Conservation (phyloP, 1,284 basidiomycete genomes). For the Ceratobasidium sp. region DNA sequence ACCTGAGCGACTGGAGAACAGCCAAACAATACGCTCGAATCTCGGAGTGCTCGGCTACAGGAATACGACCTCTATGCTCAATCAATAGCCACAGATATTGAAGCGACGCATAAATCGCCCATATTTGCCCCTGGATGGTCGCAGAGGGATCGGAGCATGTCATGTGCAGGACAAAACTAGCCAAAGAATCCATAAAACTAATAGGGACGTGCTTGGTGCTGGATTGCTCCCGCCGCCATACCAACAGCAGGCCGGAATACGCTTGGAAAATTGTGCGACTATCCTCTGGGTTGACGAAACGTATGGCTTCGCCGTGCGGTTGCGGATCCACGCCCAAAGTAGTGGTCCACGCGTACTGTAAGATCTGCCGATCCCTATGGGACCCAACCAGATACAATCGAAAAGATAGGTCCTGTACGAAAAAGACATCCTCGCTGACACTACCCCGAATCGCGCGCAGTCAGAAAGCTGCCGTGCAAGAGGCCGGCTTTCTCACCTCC, state of each 20-base stretch:
- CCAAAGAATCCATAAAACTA: background rate
- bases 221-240: background rate
- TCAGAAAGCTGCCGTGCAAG: too few species aligned
- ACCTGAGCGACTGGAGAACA: background rate
- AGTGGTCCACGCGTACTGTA: background rate
- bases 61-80: background rate
- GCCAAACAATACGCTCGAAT: background rate
- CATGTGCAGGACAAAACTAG: background rate
- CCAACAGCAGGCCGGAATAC: background rate
- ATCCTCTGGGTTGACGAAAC: slow-evolving; percentile 5
- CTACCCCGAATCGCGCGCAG: background rate
- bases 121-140: background rate
- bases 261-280: background rate
- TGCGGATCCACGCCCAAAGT: background rate
- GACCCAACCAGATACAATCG: slow-evolving; percentile 9
- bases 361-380: background rate
- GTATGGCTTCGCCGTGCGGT: too few species aligned
- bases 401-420: background rate
- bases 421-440: background rate
- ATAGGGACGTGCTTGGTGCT: background rate
- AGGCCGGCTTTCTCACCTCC: too few species aligned
- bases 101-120: background rate
- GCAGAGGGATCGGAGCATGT: background rate
- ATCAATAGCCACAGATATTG: background rate
- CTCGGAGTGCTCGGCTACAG: background rate